Base-by-base conservation (phyloP, 2,329 filamentous ascomycete genomes). In the Beauveria sp. region DNA sequence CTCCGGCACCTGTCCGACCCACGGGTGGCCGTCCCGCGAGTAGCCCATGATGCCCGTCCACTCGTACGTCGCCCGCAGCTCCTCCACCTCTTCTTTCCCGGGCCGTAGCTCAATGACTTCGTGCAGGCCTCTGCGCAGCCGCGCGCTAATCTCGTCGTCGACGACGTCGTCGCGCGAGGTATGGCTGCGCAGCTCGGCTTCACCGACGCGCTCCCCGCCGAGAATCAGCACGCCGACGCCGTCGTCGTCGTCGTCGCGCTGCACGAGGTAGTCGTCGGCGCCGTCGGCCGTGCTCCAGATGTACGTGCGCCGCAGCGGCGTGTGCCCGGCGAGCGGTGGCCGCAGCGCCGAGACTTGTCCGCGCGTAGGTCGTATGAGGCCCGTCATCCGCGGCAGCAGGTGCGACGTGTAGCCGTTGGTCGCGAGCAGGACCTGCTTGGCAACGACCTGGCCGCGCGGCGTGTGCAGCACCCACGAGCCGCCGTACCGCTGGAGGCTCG, bases 41-140 rank as follows among this genome's bases (percentile, higher is more conserved):
- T 85, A 92, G 0, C 87, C 89, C 89, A 92, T 93, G 66, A 92
- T 88, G 0, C 90, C 90, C 1, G 88, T 90, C 90, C 90, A 93
- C 69, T 89, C 85, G 69, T 82, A 84, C 34, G 81, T 74, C 10
- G 82, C 79, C 24, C 74, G 69, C 22, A 90, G 72, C 50, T 78
- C 74, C 38, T 79, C 70, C 43, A 74, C 73, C 42, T 78, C 76
- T 8, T 72, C 69, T n/a, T 73, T 62, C 67, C 70, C 64, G 2
- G 60, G 65, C n/a, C 65, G 66, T 20, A 84, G 67, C 64, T 79
- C 77, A 31, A 86, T 64, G 28, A 76, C 72, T 14, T 69, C 67
- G 31, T 68, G 65, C 40, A 83, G 69, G 50, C 79, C 75, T 1
- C 71, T 68, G 1, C 82, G 79, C 42, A 92, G 76, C 64, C 84